Conservation (phyloP, 1,284 basidiomycete species). For the Exobasidium rhododendri region DNA sequence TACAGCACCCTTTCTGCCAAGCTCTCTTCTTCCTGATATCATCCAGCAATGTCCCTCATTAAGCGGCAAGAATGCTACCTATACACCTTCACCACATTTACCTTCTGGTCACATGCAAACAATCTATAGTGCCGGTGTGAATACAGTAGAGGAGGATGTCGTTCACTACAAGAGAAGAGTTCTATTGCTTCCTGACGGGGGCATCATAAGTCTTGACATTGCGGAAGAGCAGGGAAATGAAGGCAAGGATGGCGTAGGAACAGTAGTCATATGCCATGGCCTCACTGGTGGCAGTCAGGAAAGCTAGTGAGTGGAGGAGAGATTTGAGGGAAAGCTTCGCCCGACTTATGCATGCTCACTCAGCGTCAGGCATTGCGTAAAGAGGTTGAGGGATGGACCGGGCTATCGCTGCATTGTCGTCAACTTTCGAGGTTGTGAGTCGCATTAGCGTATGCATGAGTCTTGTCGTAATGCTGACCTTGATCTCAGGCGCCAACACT, state of each 20-base stretch:
- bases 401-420: conserved; percentile 61
- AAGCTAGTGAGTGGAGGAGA: conserved; percentile 29
- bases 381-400: conserved; percentile 53
- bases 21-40: not conserved
- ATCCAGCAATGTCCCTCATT: conserved; percentile 10
- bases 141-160: conserved; percentile 36
- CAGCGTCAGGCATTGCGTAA: conserved; percentile 42
- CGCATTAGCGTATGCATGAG: too few species aligned
- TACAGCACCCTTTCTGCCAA: conserved; percentile 2
- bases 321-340: not conserved
- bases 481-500: conserved; percentile 63
- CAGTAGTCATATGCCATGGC: conserved; percentile 50
- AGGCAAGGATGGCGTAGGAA: conserved; percentile 26
- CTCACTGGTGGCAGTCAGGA: conserved; percentile 51
- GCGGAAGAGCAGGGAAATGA: not conserved
- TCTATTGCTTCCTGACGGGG: conserved; percentile 48
- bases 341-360: not conserved
- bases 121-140: conserved; percentile 39
- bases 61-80: not conserved
- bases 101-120: conserved; percentile 50
- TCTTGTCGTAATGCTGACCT: too few species aligned
- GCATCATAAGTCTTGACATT: conserved; percentile 46
- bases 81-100: conserved; percentile 19
- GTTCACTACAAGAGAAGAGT: conserved; percentile 45
- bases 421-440: conserved; percentile 74